Base-by-base conservation (phyloP, 2,329 filamentous ascomycete genomes). In the Cladophialophora bantiana region DNA sequence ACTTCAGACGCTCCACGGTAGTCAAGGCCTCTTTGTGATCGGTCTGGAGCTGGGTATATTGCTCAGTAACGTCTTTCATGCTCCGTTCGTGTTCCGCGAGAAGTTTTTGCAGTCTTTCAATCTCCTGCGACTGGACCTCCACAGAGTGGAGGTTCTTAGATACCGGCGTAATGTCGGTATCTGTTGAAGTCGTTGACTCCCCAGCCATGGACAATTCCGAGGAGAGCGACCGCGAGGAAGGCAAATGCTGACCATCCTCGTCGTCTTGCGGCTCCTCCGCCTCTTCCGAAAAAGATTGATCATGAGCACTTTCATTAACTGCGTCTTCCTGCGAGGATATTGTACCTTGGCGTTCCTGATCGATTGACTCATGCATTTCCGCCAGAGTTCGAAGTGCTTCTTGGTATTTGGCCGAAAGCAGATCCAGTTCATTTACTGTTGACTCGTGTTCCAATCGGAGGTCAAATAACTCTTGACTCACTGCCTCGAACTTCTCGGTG, bases 161-260 rank as follows among this genome's bases (percentile, higher is more conserved):
- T 7, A 71, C 59, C 18, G 70, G 70, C 36, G 70, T 71, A 57
- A 71, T 68, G 52, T 71, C 70, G 38, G 70, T 71, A 57, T 89
- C 88, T 70, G 83, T 83, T 70, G 88, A 89, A 74, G 84, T 84
- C 73, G 88, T 87, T 76, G 90, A 92, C 75, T 91, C 91, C 86
- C 90, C 88, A 83, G 88, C 92, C 78, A 90, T 96, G 75, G 92
- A 96, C 78, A 97, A 86, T 82, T 98, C 95, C 81, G 93, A 95
- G 72, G 93, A 97, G 73, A 97, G 90, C 75, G 93, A 97, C 78
- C 90, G 93, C 82, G 93, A 94, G 75, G 91, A 94, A 79, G 91
- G 92, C 76, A 83, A 85, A 80, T 88, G 88, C 79, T 83, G 81
- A 72, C 80, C 82, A 84, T 89, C 86, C 81, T 89, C 93, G 77